Base-by-base conservation (phyloP, 768 basidiomycete species). In the Trametes cubensis region DNA sequence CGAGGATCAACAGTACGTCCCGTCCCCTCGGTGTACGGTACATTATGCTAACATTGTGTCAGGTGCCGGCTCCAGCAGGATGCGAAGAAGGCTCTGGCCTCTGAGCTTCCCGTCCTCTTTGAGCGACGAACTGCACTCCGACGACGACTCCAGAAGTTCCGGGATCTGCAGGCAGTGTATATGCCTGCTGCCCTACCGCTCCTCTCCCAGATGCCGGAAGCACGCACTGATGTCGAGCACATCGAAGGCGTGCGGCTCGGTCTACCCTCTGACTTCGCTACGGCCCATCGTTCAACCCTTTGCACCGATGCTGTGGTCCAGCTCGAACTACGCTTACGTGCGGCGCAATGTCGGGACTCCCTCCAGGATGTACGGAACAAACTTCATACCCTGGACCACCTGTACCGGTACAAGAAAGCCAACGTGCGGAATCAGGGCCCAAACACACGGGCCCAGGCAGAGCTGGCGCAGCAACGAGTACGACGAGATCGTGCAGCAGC, bases 251-350 rank as follows among this genome's bases (percentile, higher is more conserved):
- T 61, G 17, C 48, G 21, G 8, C 58, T 73, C 1, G 58, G 64
- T 23, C 62, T 73, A 5, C 71, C 73, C 0, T 72, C 71, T 5
- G 55, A 65, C 1, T 63, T 72, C 15, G 3, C 53, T 4, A 21
- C 26, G 49, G 5, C 20, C 28, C 2, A 13, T 13, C 13, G 28
- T 28, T 28, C 28, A 28, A 28, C 28, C 28, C 28, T 28, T 28
- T 72, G 71, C 41, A 11, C 58, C 13, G 6, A n/a, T 5, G 47
- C 23, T 1, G 21, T 62, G 2, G 30, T 18, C 10, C 17, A 46
- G 6, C 44, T 68, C 5, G 67, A 70, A 23, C 28, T 34, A 0
- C 39, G 42, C 0, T 20, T 70, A 3, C 67, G 67, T 13, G 63
- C 65, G 0, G 67, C 53, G 5, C 69, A 70, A 45, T 55, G 63